phyloP scores from a whole-genome alignment of 148 eudicot species.

The Rhododendron williamsianum region DNA sequence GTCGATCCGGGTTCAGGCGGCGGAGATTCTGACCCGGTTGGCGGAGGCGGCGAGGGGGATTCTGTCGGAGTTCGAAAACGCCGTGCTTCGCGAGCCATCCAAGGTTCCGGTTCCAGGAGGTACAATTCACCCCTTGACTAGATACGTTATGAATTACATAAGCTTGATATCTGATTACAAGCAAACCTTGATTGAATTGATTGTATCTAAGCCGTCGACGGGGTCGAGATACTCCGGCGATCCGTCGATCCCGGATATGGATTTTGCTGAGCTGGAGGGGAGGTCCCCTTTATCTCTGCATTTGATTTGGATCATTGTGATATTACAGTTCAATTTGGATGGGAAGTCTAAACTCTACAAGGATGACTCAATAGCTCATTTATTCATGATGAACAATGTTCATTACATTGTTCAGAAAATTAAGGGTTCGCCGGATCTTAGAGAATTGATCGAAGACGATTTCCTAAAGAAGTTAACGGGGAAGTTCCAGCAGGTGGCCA shows the following conservation, averaged over 20 bases:
- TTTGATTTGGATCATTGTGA: slow-evolving; percentile 77
- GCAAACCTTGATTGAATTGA: slow-evolving; percentile 62
- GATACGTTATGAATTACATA: slow-evolving; percentile 96
- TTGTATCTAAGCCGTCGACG: slow-evolving; percentile 53
- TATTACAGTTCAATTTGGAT: slow-evolving; percentile 58
- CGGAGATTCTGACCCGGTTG: slow-evolving; percentile 65
- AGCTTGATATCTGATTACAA: slow-evolving; percentile 85
- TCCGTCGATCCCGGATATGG: slow-evolving; percentile 36
- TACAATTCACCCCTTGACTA: slow-evolving; percentile 77
- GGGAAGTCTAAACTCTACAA: slow-evolving; percentile 58
- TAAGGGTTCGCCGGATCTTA: slow-evolving; percentile 56
- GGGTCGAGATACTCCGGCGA: slow-evolving; percentile 63
- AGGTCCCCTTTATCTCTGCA: slow-evolving; percentile 60
- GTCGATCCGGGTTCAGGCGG: slow-evolving; percentile 66
- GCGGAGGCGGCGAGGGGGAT: slow-evolving; percentile 90
- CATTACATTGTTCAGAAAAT: slow-evolving; percentile 75
- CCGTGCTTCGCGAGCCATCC: slow-evolving; percentile 73
- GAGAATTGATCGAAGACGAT: slow-evolving; percentile 72
- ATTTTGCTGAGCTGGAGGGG: slow-evolving; percentile 51
- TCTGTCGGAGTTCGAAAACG: slow-evolving; percentile 82
- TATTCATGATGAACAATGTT: slow-evolving; percentile 87
- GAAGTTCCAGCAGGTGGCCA: slow-evolving; percentile 47
- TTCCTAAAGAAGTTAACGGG: slow-evolving; percentile 60
- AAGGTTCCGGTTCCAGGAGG: slow-evolving; percentile 88
- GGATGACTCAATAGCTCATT: slow-evolving; percentile 54